Evolutionary conservation across 805 yeast species (phyloP).

Genomic region (Metschnikowia reukaufii): DNA sequence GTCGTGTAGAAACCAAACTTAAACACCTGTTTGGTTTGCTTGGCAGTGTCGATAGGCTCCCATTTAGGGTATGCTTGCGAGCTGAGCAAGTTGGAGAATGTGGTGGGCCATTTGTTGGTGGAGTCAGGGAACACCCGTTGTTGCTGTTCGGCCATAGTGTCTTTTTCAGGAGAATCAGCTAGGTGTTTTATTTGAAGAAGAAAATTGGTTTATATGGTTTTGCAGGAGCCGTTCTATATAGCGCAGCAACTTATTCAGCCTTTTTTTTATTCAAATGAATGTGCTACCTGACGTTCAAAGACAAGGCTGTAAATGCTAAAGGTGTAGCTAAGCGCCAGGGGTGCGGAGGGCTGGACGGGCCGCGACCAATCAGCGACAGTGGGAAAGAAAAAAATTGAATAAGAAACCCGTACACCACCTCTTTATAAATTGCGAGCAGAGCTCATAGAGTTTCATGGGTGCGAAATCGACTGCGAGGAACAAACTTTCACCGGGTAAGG

Average conservation of each 20-base stretch:
- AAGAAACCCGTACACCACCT: neutral
- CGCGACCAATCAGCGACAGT: neutral
- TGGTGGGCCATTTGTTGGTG: conserved; percentile 41
- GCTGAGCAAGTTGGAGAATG: conserved; percentile 39
- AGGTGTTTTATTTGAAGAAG: too few relatives aligned
- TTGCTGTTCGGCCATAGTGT: conserved; percentile 25
- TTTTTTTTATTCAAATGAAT: too few relatives aligned
- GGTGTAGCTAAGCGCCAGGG: neutral
- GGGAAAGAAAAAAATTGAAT: neutral
- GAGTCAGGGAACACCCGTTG: conserved; percentile 33
- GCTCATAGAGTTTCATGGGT: too few relatives aligned
- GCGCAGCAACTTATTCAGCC: too few relatives aligned
- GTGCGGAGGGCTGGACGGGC: neutral
- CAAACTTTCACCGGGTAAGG: too few relatives aligned
- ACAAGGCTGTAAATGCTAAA: too few relatives aligned
- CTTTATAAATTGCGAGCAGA: too few relatives aligned
- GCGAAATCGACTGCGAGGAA: too few relatives aligned
- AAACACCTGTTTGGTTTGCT: conserved; percentile 48
- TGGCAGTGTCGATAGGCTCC: conserved; percentile 56
- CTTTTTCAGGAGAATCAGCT: too few relatives aligned
- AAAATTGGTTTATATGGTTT: too few relatives aligned
- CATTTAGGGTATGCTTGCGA: conserved; percentile 47
- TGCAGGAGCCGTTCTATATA: too few relatives aligned
- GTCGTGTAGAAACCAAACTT: conserved; percentile 48
- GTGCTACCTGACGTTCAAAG: too few relatives aligned